phyloP scores from a whole-genome alignment of 2,329 filamentous ascomycete species.

The Zalaria sp. region DNA sequence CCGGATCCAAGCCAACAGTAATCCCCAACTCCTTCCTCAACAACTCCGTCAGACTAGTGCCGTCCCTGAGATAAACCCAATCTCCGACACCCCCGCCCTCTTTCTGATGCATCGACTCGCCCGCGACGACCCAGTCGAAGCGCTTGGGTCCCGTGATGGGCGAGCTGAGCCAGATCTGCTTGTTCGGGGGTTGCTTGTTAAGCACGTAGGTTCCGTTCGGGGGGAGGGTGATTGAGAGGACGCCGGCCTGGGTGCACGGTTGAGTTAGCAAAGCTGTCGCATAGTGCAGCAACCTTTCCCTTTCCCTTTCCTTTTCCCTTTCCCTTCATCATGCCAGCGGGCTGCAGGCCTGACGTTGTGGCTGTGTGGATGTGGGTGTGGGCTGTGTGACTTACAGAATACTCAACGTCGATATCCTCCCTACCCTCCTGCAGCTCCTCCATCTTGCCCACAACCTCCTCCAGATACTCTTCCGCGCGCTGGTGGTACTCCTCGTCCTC shows the following conservation, averaged over 20 bases:
- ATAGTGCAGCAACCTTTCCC: too few relatives aligned
- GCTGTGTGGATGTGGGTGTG: too few relatives aligned
- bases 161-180: conserved; percentile 91
- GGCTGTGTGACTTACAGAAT: conserved; percentile 48
- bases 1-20: conserved; percentile 29
- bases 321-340: too few relatives aligned
- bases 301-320: too few relatives aligned
- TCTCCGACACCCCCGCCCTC: conserved; percentile 58
- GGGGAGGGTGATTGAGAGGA: conserved; percentile 61
- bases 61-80: conserved; percentile 83
- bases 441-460: conserved; percentile 41
- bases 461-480: conserved; percentile 61
- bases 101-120: conserved; percentile 64
- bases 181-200: conserved; percentile 98
- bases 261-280: too few relatives aligned
- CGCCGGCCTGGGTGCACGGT: conserved; percentile 52
- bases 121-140: conserved; percentile 71
- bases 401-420: conserved; percentile 78
- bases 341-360: too few relatives aligned
- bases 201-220: conserved; percentile 73
- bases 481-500: conserved; percentile 61
- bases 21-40: conserved; percentile 65
- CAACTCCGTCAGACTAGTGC: conserved; percentile 58
- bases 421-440: conserved; percentile 62
- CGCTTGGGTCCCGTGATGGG: conserved; percentile 85